Percentiles rank a stretch among this genome's conserved stretches.
Evolutionary conservation across 2,329 filamentous ascomycete species (phyloP).

Genomic region (Sarocladium brachiariae): DNA sequence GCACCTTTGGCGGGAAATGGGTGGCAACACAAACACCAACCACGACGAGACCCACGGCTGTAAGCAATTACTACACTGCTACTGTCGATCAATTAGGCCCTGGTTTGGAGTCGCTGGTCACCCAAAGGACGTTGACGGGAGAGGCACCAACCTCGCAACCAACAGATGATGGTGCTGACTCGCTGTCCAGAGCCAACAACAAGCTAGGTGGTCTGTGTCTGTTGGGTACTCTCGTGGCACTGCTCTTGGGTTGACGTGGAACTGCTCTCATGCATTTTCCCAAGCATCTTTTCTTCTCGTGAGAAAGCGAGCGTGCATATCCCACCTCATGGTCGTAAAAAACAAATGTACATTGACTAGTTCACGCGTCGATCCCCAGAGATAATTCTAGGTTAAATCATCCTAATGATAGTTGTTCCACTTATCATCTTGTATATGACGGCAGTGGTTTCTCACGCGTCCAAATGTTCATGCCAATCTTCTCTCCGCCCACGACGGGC

Average conservation of each 20-base stretch:
- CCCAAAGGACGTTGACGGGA: not conserved
- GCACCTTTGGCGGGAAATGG: not conserved
- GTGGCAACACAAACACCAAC: not conserved
- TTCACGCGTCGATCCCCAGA: no score
- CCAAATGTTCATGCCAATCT: conserved; percentile 48
- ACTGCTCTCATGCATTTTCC: no score
- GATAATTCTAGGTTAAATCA: no score
- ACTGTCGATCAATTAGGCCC: not conserved
- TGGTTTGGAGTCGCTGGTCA: not conserved
- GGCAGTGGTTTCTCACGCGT: conserved; percentile 35
- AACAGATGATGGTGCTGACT: not conserved
- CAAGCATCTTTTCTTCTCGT: no score
- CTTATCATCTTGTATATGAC: conserved; percentile 16
- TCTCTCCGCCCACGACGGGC: conserved; percentile 37
- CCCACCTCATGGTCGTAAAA: no score
- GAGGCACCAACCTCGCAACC: not conserved
- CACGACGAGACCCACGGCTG: not conserved
- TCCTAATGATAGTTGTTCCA: conserved; percentile 12
- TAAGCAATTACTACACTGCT: conserved; percentile 7
- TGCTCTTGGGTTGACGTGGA: no score
- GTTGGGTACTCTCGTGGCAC: no score
- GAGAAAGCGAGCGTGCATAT: no score
- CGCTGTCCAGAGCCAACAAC: not conserved
- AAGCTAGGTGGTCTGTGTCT: no score
- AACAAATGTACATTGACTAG: no score